Evolutionary conservation across 1,284 basidiomycete species (phyloP).

Genomic region (Irpex rosettiformis): DNA sequence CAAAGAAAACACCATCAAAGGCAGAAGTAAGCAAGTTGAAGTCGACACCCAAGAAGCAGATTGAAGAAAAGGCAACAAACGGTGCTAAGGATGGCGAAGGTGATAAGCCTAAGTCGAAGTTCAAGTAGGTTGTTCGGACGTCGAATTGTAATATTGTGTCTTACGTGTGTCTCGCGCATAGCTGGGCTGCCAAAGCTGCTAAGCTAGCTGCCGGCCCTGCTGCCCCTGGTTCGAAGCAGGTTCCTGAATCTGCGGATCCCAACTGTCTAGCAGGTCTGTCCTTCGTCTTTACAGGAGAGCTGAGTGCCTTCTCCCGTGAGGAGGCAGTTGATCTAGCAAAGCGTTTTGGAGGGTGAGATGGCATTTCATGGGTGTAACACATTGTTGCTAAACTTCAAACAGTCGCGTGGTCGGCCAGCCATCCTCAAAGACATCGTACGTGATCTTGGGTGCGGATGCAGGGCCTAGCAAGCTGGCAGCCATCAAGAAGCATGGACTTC

Average conservation of each 20-base stretch:
- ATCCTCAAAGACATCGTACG: conserved; percentile 88
- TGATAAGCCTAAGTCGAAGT: conserved; percentile 31
- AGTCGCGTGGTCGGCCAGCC: conserved; percentile 87
- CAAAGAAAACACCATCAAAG: conserved; percentile 23
- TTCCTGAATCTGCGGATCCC: conserved; percentile 70
- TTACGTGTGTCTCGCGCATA: conserved; percentile 23
- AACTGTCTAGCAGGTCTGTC: conserved; percentile 86
- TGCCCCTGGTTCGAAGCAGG: conserved; percentile 76
- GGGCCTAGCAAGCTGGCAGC: conserved; percentile 85
- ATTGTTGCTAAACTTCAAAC: conserved; percentile 10
- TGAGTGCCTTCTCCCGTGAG: conserved; percentile 84
- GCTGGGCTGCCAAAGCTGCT: conserved; percentile 68
- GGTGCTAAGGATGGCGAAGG: conserved; percentile 14
- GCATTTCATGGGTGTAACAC: no score
- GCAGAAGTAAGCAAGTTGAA: conserved; percentile 7
- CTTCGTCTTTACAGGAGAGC: conserved; percentile 95
- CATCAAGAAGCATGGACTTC: conserved; percentile 78
- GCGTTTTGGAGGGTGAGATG: conserved; percentile 82
- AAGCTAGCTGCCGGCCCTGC: conserved; percentile 69
- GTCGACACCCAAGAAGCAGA: conserved; percentile 18
- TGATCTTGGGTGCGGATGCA: conserved; percentile 86
- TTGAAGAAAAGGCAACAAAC: conserved; percentile 18
- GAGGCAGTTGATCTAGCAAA: conserved; percentile 89
- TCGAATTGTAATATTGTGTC: not conserved
- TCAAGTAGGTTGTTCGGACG: conserved; percentile 23